A percentile compares a stretch with the other conserved stretches of the same genome.
These are phyloP conservation scores for Chrysoporthe austroafricana DNA, from an alignment of 2,329 filamentous ascomycete genomes.

Conservation along the genomic window DNA sequence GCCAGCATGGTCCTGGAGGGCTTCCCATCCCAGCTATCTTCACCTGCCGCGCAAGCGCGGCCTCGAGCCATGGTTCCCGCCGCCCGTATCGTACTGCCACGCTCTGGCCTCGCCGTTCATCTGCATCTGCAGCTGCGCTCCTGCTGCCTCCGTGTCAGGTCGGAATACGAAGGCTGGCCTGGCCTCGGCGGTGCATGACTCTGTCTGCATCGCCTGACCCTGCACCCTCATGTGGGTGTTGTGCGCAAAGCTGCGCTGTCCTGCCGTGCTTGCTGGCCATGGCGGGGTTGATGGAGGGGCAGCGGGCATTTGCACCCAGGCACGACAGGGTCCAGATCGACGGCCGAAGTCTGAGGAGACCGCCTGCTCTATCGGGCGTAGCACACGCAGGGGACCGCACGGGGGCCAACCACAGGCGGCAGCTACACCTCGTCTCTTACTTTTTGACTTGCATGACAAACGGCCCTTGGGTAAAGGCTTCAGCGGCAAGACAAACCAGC, in stretches of 20 bases:
- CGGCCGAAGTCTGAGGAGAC: not conserved
- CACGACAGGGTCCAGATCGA: not conserved
- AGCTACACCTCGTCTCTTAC: not conserved
- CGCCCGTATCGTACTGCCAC: not conserved
- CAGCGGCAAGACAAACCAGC: not conserved
- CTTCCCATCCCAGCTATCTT: constrained; percentile 5
- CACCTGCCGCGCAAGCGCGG: not conserved
- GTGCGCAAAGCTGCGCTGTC: too few species aligned
- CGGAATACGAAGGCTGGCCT: too few species aligned
- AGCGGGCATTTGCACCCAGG: not conserved
- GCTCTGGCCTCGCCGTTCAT: not conserved
- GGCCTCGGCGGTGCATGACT: too few species aligned
- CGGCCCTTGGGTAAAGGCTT: not conserved
- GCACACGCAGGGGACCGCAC: not conserved
- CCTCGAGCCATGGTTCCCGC: not conserved
- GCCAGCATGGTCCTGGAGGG: constrained; percentile 23
- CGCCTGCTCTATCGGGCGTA: constrained; percentile 6
- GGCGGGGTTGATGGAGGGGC: constrained; percentile 12
- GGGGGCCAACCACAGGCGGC: not conserved
- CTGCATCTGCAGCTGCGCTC: not conserved
- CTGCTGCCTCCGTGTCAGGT: not conserved
- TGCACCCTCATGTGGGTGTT: not conserved
- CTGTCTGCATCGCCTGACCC: too few species aligned
- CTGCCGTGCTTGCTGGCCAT: not conserved
- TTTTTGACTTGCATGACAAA: constrained; percentile 4